phyloP scores from a whole-genome alignment of 164 flowering plant genomes.

The Saururus chinensis region DNA sequence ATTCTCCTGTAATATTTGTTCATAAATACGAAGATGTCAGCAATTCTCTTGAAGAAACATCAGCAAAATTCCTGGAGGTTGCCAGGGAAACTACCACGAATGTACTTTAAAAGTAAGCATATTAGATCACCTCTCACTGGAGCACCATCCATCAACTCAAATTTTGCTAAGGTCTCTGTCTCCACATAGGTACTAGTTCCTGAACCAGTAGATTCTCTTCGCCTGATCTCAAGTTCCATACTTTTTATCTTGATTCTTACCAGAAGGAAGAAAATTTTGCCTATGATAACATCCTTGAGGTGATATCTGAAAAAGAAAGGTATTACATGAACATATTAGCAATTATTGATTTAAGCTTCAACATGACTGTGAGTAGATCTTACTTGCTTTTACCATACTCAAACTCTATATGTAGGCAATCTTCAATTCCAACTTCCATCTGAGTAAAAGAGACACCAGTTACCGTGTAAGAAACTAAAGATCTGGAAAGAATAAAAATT shows the following conservation, averaged over 20 bases:
- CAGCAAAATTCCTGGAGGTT: not conserved
- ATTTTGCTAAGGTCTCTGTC: slow-evolving; percentile 91
- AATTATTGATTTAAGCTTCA: not conserved
- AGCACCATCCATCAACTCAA: slow-evolving; percentile 96
- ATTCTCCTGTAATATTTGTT: slow-evolving; percentile 19
- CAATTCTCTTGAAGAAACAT: not conserved
- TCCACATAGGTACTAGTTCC: slow-evolving; percentile 90
- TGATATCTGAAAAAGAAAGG: slow-evolving; percentile 56
- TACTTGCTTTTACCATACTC: slow-evolving; percentile 97
- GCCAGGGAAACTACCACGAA: too few species aligned
- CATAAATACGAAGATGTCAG: not conserved
- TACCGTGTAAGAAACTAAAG: too few species aligned
- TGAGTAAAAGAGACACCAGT: slow-evolving; percentile 15
- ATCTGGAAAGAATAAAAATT: not conserved
- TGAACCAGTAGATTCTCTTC: slow-evolving; percentile 96
- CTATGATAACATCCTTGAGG: slow-evolving; percentile 87
- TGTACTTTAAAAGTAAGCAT: too few species aligned
- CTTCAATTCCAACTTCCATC: slow-evolving; percentile 99
- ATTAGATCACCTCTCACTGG: slow-evolving; percentile 78
- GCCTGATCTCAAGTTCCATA: slow-evolving; percentile 95
- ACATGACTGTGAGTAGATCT: slow-evolving; percentile 11
- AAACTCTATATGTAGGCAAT: slow-evolving; percentile 91
- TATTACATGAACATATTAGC: too few species aligned
- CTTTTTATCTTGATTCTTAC: slow-evolving; percentile 90
- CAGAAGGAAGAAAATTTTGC: slow-evolving; percentile 89